Evolutionary conservation across 441 rosid species (phyloP).

Genomic region (Syzygium syzygioides): DNA sequence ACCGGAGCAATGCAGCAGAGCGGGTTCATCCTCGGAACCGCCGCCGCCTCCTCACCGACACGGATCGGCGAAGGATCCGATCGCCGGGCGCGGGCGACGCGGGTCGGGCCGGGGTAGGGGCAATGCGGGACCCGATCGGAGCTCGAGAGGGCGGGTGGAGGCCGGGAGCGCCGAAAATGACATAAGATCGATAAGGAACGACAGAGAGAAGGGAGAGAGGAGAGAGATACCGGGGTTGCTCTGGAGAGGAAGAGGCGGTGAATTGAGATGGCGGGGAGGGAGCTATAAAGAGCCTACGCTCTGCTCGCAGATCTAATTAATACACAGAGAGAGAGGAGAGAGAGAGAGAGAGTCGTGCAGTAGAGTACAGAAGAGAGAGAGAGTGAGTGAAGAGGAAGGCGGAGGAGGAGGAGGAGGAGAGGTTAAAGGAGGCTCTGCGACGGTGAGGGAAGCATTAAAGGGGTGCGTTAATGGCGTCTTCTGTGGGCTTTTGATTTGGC

Average conservation of each 20-base stretch:
- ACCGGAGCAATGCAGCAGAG: constrained; percentile 99
- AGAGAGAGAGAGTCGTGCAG: not conserved
- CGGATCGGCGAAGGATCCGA: not conserved
- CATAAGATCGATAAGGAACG: constrained; percentile 19
- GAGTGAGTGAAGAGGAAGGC: not conserved
- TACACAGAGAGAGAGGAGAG: constrained; percentile 10
- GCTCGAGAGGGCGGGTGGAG: constrained; percentile 1
- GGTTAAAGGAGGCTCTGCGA: not conserved
- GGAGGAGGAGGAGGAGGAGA: not conserved
- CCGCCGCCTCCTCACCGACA: not conserved
- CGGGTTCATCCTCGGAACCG: constrained; percentile 55
- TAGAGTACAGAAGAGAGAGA: not conserved
- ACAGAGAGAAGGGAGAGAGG: not conserved
- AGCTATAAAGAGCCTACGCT: constrained; percentile 9
- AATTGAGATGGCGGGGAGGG: constrained; percentile 15
- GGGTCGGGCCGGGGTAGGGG: constrained; percentile 4
- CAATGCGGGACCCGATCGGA: constrained; percentile 30
- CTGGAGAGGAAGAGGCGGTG: not conserved
- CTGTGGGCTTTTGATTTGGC: not conserved
- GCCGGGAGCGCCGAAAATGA: constrained; percentile 23
- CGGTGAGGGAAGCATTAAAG: not conserved
- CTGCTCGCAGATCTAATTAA: constrained; percentile 42
- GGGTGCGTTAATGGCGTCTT: not conserved
- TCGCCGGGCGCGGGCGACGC: not conserved
- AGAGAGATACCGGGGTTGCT: not conserved